Evolutionary conservation across 495 filamentous ascomycete genomes (phyloP).

Genomic region (Hypoxylon rickii): DNA sequence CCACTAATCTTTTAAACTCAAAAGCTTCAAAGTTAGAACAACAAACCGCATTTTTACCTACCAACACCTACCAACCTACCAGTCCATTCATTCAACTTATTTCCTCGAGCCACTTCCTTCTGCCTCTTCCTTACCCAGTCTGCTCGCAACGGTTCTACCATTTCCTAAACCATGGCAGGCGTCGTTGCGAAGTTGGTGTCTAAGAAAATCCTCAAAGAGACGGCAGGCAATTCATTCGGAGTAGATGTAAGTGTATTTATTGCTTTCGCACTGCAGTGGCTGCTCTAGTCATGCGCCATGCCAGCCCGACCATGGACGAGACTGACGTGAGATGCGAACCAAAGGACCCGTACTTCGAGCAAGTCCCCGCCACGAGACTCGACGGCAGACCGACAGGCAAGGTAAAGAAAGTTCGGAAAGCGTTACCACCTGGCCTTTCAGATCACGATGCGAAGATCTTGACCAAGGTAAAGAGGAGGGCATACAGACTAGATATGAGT

Average conservation of each 20-base stretch:
- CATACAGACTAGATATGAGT: slow-evolving; percentile 80
- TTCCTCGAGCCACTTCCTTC: slow-evolving; percentile 20
- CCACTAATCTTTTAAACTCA: too few species aligned
- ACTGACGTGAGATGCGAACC: slow-evolving; percentile 34
- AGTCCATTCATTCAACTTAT: too few species aligned
- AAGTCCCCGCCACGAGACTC: slow-evolving; percentile 70
- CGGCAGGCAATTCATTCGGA: slow-evolving; percentile 68
- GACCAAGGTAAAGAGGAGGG: slow-evolving; percentile 75
- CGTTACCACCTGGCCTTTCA: slow-evolving; percentile 72
- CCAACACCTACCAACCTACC: background rate
- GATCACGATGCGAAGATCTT: slow-evolving; percentile 79
- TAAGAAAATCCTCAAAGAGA: slow-evolving; percentile 70
- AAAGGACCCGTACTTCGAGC: slow-evolving; percentile 75
- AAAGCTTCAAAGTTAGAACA: too few species aligned
- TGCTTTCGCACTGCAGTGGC: too few species aligned
- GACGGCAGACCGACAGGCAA: slow-evolving; percentile 56
- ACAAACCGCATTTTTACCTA: too few species aligned
- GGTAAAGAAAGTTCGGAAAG: slow-evolving; percentile 70
- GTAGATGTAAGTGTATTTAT: slow-evolving; percentile 66
- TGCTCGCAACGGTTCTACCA: too few species aligned
- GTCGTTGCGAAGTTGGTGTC: slow-evolving; percentile 60
- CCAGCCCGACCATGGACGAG: background rate
- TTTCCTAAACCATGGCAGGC: slow-evolving; percentile 58
- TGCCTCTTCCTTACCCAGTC: too few species aligned
- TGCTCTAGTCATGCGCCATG: too few species aligned